Evolutionary conservation across 495 filamentous ascomycete species (phyloP).

Genomic region (Acidiella bohemica): DNA sequence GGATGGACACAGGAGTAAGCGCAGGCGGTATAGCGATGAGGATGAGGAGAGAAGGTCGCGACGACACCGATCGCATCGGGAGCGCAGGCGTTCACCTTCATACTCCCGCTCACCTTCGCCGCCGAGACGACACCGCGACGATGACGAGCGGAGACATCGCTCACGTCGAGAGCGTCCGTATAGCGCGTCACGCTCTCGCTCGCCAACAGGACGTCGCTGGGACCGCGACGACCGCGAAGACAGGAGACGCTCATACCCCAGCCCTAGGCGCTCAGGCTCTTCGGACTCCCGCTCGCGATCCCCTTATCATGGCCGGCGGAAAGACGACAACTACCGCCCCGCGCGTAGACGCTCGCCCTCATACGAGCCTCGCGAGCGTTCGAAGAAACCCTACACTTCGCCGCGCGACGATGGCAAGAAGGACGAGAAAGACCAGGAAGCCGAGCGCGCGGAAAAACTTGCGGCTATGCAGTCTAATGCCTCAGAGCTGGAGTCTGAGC

Average conservation of each 20-base stretch:
- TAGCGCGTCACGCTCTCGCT: slow-evolving; percentile 24
- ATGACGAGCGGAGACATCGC: slow-evolving; percentile 11
- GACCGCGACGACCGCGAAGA: slow-evolving; percentile 12
- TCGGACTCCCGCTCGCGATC: slow-evolving; percentile 19
- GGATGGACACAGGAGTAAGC: slow-evolving; percentile 16
- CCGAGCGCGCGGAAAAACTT: slow-evolving; percentile 54
- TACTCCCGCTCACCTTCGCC: slow-evolving; percentile 15
- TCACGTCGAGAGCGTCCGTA: slow-evolving; percentile 27
- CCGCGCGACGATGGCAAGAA: slow-evolving; percentile 7
- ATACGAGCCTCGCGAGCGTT: slow-evolving; percentile 2
- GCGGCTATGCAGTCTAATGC: slow-evolving; percentile 83
- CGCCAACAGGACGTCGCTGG: slow-evolving; percentile 15
- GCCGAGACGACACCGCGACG: slow-evolving; percentile 18
- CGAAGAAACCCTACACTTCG: slow-evolving; percentile 10
- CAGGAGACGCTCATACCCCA: slow-evolving; percentile 16
- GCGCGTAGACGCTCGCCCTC: neutral
- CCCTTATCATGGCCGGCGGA: slow-evolving; percentile 12
- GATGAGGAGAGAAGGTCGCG: slow-evolving; percentile 25
- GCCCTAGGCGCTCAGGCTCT: slow-evolving; percentile 16
- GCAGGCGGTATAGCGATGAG: slow-evolving; percentile 17
- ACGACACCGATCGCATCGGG: slow-evolving; percentile 17
- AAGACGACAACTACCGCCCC: neutral
- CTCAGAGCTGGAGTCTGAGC: slow-evolving; percentile 58
- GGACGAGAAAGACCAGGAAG: slow-evolving; percentile 35
- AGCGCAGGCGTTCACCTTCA: slow-evolving; percentile 8